A percentile compares a stretch with the other conserved stretches of the same genome.
Conservation (phyloP, 768 basidiomycete species). For the Boletus reticulatus region DNA sequence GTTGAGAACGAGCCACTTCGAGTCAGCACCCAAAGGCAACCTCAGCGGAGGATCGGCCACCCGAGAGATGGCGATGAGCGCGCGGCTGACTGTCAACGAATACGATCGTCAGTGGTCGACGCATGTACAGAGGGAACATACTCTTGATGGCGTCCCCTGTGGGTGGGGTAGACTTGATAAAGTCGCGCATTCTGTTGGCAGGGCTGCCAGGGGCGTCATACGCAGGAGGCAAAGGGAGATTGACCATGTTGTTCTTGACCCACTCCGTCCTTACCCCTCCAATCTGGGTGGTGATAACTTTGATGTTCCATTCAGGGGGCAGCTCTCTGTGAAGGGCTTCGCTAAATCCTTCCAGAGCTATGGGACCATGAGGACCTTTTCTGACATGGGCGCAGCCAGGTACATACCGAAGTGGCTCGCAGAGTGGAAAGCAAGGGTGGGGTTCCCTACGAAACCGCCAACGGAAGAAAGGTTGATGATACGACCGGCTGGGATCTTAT, state of each 20-base stretch:
- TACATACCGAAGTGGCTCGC: conserved; percentile 24
- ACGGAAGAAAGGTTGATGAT: conserved; percentile 23
- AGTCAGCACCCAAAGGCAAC: conserved; percentile 18
- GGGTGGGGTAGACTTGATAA: neutral
- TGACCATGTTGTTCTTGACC: conserved; percentile 18
- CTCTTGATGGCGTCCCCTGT: conserved; percentile 14
- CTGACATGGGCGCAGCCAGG: neutral
- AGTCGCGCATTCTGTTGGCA: conserved; percentile 8
- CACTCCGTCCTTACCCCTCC: conserved; percentile 21
- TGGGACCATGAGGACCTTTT: too few relatives aligned
- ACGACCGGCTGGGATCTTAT: conserved; percentile 22
- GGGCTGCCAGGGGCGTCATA: conserved; percentile 17
- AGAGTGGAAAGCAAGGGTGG: conserved; percentile 19
- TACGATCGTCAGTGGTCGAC: neutral
- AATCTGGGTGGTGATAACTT: conserved; percentile 19
- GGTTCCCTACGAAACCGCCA: conserved; percentile 15
- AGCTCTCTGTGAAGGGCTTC: conserved; percentile 25
- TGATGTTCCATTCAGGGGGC: conserved; percentile 26
- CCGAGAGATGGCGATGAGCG: conserved; percentile 16
- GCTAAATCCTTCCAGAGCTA: conserved; percentile 28
- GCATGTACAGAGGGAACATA: neutral
- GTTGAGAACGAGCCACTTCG: conserved; percentile 12
- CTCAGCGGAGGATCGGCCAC: conserved; percentile 20
- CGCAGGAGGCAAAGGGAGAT: conserved; percentile 11
- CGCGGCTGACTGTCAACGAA: conserved; percentile 11